Conservation (phyloP, 202 grass and related monocot genomes). For the Zoysia matrella region DNA sequence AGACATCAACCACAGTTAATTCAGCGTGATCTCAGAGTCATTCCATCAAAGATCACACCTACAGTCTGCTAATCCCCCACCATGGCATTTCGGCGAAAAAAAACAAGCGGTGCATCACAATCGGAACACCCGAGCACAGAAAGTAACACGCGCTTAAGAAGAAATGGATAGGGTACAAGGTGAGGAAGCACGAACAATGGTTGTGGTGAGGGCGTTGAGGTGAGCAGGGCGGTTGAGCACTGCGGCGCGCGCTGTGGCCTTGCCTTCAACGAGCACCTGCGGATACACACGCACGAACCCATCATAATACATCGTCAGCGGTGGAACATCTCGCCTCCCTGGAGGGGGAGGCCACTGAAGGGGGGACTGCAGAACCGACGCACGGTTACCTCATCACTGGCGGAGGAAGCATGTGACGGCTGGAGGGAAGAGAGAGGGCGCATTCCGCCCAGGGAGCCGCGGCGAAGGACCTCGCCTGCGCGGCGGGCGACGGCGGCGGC, state of each 20-base stretch:
- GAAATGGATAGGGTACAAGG: neutral
- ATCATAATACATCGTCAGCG: neutral
- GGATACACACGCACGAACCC: neutral
- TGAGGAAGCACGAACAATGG: slow-evolving; percentile 55
- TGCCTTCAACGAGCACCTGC: slow-evolving; percentile 88
- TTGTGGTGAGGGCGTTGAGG: slow-evolving; percentile 81
- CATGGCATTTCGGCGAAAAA: neutral
- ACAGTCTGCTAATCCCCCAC: too few species aligned
- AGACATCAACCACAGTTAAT: neutral
- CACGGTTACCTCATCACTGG: slow-evolving; percentile 45
- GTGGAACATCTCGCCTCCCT: slow-evolving; percentile 3
- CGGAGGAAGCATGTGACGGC: slow-evolving; percentile 24
- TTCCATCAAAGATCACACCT: too few species aligned
- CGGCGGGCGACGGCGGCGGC: slow-evolving; percentile 45
- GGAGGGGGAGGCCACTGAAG: neutral
- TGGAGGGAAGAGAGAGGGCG: slow-evolving; percentile 36
- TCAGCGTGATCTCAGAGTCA: neutral
- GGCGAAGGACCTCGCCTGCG: slow-evolving; percentile 43
- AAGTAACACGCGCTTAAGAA: too few species aligned
- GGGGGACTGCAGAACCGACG: neutral
- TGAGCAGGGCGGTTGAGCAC: slow-evolving; percentile 81
- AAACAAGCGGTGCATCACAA: neutral
- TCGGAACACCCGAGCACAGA: neutral
- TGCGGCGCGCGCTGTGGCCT: slow-evolving; percentile 63
- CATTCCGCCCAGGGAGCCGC: neutral